Conservation (phyloP, 2,329 filamentous ascomycete species). For the Pseudogymnoascus sp. region DNA sequence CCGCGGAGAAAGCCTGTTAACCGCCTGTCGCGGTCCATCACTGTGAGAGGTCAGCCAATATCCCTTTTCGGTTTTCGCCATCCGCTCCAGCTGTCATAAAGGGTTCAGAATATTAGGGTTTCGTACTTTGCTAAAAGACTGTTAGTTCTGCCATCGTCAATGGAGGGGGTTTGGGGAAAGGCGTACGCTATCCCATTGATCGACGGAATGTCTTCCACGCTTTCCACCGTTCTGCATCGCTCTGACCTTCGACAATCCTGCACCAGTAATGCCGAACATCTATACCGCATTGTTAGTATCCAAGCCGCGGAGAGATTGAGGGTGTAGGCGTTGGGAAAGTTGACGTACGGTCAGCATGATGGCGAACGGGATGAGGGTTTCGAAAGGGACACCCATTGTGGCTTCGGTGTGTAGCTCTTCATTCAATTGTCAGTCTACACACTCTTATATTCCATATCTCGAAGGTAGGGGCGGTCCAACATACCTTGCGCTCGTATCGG, state of each 20-base stretch:
- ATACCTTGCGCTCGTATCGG: conserved; percentile 10
- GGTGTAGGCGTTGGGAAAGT: not conserved
- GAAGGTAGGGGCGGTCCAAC: not conserved
- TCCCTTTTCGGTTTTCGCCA: not conserved
- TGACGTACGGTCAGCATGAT: conserved; percentile 33
- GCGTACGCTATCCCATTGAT: conserved; percentile 35
- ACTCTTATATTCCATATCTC: not conserved
- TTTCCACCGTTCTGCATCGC: conserved; percentile 34
- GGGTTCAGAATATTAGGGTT: not conserved
- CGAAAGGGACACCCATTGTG: conserved; percentile 36
- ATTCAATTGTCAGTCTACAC: not conserved
- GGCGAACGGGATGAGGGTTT: conserved; percentile 34
- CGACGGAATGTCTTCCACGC: conserved; percentile 32
- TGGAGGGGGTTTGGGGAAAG: not conserved
- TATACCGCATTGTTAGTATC: conserved; percentile 20
- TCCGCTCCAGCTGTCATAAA: conserved; percentile 15
- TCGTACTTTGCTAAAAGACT: conserved; percentile 29
- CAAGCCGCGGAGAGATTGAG: not conserved
- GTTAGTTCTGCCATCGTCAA: conserved; percentile 20
- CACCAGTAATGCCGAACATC: conserved; percentile 35
- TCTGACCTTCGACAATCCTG: conserved; percentile 32
- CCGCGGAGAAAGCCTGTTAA: conserved; percentile 34
- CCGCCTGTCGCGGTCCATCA: conserved; percentile 36
- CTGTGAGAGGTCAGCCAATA: conserved; percentile 19
- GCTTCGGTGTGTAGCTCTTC: conserved; percentile 8